Percentiles rank a stretch among this genome's conserved stretches.
Evolutionary conservation across 192 early-diverging fungal genomes (phyloP).

Genomic region (Coemansia sp.): DNA sequence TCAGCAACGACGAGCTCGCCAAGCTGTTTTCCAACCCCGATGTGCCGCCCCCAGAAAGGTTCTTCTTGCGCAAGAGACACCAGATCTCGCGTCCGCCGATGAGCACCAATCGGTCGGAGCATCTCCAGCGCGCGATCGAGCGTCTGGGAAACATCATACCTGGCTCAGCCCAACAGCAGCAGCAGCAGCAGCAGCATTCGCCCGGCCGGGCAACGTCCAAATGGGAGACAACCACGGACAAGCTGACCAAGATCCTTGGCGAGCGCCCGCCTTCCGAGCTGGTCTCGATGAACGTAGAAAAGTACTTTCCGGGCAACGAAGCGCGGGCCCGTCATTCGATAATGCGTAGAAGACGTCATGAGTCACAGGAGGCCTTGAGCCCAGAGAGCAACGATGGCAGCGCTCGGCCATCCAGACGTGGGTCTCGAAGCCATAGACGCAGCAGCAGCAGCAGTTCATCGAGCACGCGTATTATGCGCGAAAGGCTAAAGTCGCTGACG

Average conservation of each 20-base stretch:
- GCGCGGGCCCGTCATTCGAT: conserved; percentile 54
- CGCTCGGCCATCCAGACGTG: conserved; percentile 25
- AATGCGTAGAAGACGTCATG: conserved; percentile 40
- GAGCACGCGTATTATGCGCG: conserved; percentile 28
- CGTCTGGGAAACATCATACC: conserved; percentile 43
- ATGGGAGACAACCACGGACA: conserved; percentile 49
- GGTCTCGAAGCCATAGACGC: conserved; percentile 30
- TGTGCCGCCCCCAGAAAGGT: conserved; percentile 63
- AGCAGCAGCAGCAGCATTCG: conserved; percentile 11
- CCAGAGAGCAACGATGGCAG: conserved; percentile 5
- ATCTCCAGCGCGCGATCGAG: conserved; percentile 44
- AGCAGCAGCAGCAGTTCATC: conserved; percentile 29
- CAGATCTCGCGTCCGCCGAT: conserved; percentile 51
- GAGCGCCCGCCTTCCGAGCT: conserved; percentile 92
- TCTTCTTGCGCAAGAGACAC: conserved; percentile 71
- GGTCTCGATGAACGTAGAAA: conserved; percentile 85
- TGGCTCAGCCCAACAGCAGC: conserved; percentile 10
- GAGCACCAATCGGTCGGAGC: conserved; percentile 40
- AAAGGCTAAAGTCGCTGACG: conserved; percentile 24
- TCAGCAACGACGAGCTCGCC: conserved; percentile 75
- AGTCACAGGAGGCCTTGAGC: conserved; percentile 26
- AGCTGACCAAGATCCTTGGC: conserved; percentile 81
- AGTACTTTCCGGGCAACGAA: conserved; percentile 84
- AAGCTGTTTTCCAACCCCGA: conserved; percentile 70
- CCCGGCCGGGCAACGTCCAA: conserved; percentile 22